phyloP scores from a whole-genome alignment of 208 protist genomes.

The Trypanosoma scelopori region DNA sequence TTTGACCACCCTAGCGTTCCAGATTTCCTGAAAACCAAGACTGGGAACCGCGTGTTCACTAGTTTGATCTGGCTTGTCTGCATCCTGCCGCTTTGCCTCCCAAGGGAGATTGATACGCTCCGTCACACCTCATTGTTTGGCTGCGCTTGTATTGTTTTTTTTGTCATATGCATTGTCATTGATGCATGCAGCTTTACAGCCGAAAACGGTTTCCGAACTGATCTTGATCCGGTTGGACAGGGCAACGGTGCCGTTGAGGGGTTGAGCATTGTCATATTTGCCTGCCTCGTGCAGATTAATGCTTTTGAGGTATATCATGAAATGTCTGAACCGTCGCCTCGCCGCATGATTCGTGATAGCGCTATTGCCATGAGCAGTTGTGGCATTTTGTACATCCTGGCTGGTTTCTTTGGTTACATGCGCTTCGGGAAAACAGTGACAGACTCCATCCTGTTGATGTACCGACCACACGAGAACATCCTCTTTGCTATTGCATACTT shows the following conservation, averaged over 20 bases:
- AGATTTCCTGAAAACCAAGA: conserved; percentile 37
- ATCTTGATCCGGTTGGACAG: conserved; percentile 40
- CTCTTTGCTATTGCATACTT: conserved; percentile 27
- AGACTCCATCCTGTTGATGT: conserved; percentile 35
- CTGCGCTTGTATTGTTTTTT: conserved; percentile 31
- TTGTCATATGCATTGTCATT: conserved; percentile 48
- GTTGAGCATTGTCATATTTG: conserved; percentile 36
- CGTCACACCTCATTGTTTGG: conserved; percentile 65
- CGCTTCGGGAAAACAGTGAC: conserved; percentile 26
- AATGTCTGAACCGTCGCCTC: conserved; percentile 35
- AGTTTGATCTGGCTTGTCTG: conserved; percentile 49
- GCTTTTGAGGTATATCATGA: conserved; percentile 39
- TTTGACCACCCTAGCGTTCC: conserved; percentile 20
- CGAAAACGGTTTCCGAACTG: conserved; percentile 35
- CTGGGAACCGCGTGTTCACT: conserved; percentile 41
- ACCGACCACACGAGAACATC: conserved; percentile 18
- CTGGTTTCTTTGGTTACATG: conserved; percentile 37
- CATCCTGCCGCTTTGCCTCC: conserved; percentile 64
- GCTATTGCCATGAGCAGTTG: conserved; percentile 19
- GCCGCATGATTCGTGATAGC: conserved; percentile 43
- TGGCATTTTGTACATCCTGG: conserved; percentile 28
- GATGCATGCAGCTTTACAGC: conserved; percentile 5
- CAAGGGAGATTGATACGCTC: conserved; percentile 68
- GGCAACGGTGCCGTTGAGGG: conserved; percentile 31
- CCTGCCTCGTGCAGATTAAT: conserved; percentile 39